Conservation (phyloP, 192 early-diverging fungal species). For the Irineochytrium annulatum region DNA sequence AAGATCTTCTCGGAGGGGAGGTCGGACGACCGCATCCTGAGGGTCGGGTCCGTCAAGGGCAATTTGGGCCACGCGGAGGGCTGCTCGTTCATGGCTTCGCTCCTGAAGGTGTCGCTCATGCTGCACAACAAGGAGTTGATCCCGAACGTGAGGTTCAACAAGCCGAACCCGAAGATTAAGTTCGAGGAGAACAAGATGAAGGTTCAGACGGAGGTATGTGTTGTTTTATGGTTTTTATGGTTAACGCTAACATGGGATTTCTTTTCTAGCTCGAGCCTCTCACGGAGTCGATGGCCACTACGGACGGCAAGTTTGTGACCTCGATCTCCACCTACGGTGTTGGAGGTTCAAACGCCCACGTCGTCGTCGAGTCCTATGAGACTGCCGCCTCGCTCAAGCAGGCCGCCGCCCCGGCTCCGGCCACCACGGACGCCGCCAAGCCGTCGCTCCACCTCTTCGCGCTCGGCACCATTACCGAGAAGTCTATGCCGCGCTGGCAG, state of each 20-base stretch:
- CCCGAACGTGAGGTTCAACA: conserved; percentile 25
- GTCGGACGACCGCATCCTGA: conserved; percentile 3
- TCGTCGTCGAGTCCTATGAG: conserved; percentile 22
- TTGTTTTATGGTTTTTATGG: too few relatives aligned
- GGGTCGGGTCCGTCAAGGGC: conserved; percentile 27
- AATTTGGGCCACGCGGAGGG: conserved; percentile 33
- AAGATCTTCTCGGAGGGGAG: conserved; percentile 12
- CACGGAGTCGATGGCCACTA: background rate
- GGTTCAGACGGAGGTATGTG: conserved; percentile 16
- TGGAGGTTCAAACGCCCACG: conserved; percentile 26
- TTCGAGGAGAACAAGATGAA: conserved; percentile 19
- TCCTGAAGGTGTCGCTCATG: conserved; percentile 33
- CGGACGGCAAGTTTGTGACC: conserved; percentile 19
- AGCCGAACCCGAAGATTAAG: conserved; percentile 27
- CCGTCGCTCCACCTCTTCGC: too few relatives aligned
- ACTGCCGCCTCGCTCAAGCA: background rate
- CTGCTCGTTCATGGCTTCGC: conserved; percentile 8
- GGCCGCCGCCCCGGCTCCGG: background rate
- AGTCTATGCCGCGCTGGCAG: too few relatives aligned
- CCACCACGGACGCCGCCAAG: background rate
- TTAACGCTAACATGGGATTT: too few relatives aligned
- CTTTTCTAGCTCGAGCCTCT: conserved; percentile 10
- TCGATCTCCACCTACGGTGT: conserved; percentile 29
- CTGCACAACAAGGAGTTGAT: conserved; percentile 15
- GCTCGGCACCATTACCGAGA: too few relatives aligned